Percentiles rank a stretch among this genome's conserved stretches.
Conservation (phyloP, 257 asterid species). For the Ilex asprella region DNA sequence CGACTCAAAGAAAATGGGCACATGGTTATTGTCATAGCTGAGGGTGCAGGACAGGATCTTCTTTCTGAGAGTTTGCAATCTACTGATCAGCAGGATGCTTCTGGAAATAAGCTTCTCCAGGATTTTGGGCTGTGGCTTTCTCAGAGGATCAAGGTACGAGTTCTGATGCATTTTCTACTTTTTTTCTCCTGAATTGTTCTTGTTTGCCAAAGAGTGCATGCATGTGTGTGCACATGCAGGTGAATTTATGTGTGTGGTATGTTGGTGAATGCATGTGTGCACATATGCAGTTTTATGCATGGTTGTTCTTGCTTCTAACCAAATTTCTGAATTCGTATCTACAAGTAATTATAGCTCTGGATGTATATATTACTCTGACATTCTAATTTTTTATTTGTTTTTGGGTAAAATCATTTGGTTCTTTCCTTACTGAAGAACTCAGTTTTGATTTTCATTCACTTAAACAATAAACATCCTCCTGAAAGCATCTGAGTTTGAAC, state of each 20-base stretch:
- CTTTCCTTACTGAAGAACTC: no score
- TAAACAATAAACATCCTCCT: no score
- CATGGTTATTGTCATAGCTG: constrained; percentile 92
- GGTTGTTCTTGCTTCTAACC: no score
- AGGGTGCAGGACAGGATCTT: constrained; percentile 92
- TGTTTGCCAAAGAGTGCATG: not conserved
- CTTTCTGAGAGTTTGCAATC: constrained; percentile 51
- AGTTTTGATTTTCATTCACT: no score
- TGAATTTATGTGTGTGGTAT: no score
- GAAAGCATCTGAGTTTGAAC: no score
- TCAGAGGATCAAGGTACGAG: constrained; percentile 63
- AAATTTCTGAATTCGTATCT: no score
- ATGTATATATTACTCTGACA: no score
- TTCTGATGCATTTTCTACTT: not conserved
- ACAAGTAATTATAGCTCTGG: no score
- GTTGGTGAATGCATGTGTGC: no score
- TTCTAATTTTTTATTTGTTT: not conserved
- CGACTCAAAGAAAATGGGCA: constrained; percentile 74
- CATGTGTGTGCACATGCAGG: not conserved
- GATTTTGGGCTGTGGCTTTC: constrained; percentile 93
- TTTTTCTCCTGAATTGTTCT: no score
- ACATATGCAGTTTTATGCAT: no score
- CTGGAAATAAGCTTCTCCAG: constrained; percentile 73
- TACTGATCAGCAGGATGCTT: constrained; percentile 48
- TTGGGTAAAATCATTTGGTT: not conserved